These are phyloP conservation scores for Ogataea paradorogensis DNA, from an alignment of 805 yeast species.

Conservation along the genomic window DNA sequence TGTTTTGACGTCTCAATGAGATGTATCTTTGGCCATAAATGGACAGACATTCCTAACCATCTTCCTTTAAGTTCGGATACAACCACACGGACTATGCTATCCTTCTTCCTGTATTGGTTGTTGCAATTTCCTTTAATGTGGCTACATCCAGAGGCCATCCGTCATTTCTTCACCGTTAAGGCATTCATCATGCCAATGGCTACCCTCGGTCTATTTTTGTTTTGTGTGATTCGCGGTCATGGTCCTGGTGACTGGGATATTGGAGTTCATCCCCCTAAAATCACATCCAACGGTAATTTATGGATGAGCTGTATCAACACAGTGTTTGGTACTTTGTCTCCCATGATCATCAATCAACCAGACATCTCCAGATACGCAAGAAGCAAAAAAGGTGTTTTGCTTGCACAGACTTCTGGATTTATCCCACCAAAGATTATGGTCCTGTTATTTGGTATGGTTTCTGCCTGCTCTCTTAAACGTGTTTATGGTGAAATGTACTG, in stretches of 20 bases:
- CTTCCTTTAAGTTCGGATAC: conserved; percentile 21
- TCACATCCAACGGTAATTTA: conserved; percentile 11
- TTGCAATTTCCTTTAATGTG: conserved; percentile 23
- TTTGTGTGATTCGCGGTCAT: conserved; percentile 20
- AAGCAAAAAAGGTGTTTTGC: conserved; percentile 12
- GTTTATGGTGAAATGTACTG: conserved; percentile 26
- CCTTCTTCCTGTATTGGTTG: conserved; percentile 23
- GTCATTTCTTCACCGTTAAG: conserved; percentile 21
- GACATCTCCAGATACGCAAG: conserved; percentile 27
- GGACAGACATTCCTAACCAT: conserved; percentile 18
- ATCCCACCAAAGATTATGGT: conserved; percentile 20
- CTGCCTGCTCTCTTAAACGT: conserved; percentile 16
- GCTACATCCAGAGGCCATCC: conserved; percentile 19
- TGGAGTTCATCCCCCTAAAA: conserved; percentile 7
- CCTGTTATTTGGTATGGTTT: conserved; percentile 20
- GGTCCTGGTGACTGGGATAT: conserved; percentile 21
- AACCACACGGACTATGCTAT: conserved; percentile 18
- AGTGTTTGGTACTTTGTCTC: conserved; percentile 24
- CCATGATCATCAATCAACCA: conserved; percentile 29
- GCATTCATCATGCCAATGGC: conserved; percentile 21
- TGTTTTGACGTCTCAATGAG: conserved; percentile 33
- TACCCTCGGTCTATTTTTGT: conserved; percentile 20
- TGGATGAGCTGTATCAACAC: conserved; percentile 24
- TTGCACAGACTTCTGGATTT: conserved; percentile 19
- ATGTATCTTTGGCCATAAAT: conserved; percentile 22